Conservation (phyloP, 2,329 filamentous ascomycete genomes). For the Trichophyton mentagrophytes region DNA sequence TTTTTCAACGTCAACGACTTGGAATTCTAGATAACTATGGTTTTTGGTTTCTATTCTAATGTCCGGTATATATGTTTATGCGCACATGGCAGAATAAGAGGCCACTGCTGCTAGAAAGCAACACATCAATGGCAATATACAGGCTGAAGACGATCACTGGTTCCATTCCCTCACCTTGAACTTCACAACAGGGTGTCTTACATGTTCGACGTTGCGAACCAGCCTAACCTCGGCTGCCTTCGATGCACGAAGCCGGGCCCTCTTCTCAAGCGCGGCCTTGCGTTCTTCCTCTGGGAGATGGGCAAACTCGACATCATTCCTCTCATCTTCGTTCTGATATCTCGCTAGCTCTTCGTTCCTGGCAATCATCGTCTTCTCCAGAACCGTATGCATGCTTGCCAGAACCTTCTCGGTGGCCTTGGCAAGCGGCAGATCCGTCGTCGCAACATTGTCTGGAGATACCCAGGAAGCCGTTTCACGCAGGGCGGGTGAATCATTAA, state of each 20-base stretch:
- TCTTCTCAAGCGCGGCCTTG: constrained; percentile 40
- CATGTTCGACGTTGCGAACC: constrained; percentile 57
- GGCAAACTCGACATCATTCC: constrained; percentile 6
- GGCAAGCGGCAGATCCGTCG: constrained; percentile 66
- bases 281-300: constrained; percentile 28
- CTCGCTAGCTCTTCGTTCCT: constrained; percentile 52
- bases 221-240: constrained; percentile 83
- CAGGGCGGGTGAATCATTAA: constrained; percentile 42
- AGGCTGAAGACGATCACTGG: constrained; percentile 31
- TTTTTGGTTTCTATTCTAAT: background rate
- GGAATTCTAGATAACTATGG: background rate
- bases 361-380: constrained; percentile 53
- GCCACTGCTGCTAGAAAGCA: background rate
- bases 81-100: background rate
- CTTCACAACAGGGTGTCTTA: constrained; percentile 53
- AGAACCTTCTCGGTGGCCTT: constrained; percentile 74
- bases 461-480: constrained; percentile 54
- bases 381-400: constrained; percentile 80
- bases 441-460: constrained; percentile 56
- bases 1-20: background rate
- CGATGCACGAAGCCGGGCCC: constrained; percentile 54
- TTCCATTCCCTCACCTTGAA: constrained; percentile 40
- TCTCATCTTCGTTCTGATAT: constrained; percentile 16
- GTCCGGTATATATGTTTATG: background rate
- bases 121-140: background rate